Conservation (phyloP, 805 yeast genomes). For the Saccharomyces kudriavzevii region DNA sequence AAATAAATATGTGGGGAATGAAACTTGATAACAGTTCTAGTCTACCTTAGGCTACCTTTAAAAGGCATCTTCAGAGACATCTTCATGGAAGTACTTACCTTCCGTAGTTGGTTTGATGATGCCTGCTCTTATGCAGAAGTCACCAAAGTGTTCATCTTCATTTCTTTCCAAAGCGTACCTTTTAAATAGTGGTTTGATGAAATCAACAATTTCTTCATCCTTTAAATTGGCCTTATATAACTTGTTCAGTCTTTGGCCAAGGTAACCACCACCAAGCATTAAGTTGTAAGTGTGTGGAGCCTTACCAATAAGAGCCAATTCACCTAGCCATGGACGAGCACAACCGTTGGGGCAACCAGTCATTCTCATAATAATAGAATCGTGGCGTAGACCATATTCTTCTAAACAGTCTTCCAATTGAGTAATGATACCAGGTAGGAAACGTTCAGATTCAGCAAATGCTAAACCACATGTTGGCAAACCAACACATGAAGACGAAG, state of each 20-base stretch:
- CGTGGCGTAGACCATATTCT: constrained; percentile 88
- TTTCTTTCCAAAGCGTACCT: constrained; percentile 88
- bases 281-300: constrained; percentile 89
- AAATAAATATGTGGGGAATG: background rate
- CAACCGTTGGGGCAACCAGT: constrained; percentile 99
- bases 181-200: constrained; percentile 79
- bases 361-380: constrained; percentile 94
- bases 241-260: constrained; percentile 88
- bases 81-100: constrained; percentile 93
- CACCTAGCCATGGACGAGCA: constrained; percentile 97
- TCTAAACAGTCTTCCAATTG: constrained; percentile 83
- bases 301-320: constrained; percentile 90
- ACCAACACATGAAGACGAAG: constrained; percentile 95
- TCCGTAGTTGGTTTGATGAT: constrained; percentile 80
- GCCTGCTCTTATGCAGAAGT: constrained; percentile 80
- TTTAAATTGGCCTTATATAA: constrained; percentile 78
- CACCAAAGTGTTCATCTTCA: constrained; percentile 93
- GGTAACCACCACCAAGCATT: constrained; percentile 92
- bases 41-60: constrained; percentile 7
- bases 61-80: constrained; percentile 68
- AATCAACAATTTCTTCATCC: constrained; percentile 77
- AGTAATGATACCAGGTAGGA: constrained; percentile 68
- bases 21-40: background rate
- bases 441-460: constrained; percentile 95
- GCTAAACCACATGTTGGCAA: constrained; percentile 98